These are phyloP conservation scores for Colletotrichum zoysiae DNA, from an alignment of 2,329 filamentous ascomycete genomes.

Conservation along the genomic window DNA sequence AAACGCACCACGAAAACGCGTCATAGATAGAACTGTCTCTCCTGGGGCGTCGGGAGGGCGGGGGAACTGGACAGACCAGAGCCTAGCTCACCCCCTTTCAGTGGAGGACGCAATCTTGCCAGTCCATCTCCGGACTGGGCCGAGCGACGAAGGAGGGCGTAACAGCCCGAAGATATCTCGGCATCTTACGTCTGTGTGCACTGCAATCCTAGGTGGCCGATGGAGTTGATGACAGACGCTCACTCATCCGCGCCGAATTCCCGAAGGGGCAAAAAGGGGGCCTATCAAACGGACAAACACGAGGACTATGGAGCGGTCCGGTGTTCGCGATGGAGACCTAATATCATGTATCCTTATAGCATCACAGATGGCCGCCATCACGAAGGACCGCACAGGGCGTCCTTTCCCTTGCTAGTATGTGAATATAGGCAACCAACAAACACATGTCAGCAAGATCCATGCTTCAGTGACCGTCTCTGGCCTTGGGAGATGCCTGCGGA, in stretches of 20 bases:
- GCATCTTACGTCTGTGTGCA: background rate
- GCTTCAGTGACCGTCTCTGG: slow-evolving; percentile 4
- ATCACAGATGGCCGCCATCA: background rate
- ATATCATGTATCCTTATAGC: background rate
- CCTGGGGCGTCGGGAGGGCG: background rate
- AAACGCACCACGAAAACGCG: background rate
- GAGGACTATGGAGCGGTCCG: background rate
- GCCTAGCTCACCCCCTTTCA: background rate
- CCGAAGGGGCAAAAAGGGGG: background rate
- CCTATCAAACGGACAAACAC: background rate
- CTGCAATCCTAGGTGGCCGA: background rate
- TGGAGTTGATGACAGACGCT: background rate
- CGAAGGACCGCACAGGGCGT: background rate
- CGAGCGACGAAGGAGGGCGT: background rate
- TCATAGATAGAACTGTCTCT: background rate
- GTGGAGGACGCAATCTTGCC: background rate
- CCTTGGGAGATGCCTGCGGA: background rate
- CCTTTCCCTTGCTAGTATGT: background rate
- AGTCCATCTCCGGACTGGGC: background rate
- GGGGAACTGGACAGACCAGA: background rate
- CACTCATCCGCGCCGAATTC: background rate
- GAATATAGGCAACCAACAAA: background rate
- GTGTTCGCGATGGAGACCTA: background rate
- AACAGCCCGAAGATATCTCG: slow-evolving; percentile 4
- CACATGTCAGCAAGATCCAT: slow-evolving; percentile 6